These are phyloP conservation scores for Suillus subluteus DNA, from an alignment of 768 basidiomycete species.

Conservation along the genomic window DNA sequence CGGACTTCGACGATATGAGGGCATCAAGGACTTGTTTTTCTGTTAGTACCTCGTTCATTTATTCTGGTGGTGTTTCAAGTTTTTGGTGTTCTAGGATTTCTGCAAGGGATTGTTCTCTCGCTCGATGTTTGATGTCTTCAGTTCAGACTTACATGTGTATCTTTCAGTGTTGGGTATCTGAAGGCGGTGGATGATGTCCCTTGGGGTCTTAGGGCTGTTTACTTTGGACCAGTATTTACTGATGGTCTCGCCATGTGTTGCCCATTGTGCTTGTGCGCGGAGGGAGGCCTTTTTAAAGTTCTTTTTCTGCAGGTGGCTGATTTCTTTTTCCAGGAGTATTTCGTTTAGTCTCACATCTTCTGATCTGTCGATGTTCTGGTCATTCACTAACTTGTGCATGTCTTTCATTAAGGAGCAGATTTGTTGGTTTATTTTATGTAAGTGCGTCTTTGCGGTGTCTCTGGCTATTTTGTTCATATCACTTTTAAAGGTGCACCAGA, in stretches of 20 bases:
- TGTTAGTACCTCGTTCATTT: not conserved
- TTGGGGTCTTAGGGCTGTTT: rapidly evolving
- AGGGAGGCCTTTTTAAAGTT: not conserved
- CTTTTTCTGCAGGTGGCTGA: not conserved
- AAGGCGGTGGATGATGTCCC: not conserved
- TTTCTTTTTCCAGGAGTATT: not conserved
- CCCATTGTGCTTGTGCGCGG: not conserved
- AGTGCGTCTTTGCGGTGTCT: not conserved
- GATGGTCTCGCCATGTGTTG: not conserved
- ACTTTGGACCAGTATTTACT: not conserved
- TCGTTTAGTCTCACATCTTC: not conserved
- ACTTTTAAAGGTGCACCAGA: not conserved
- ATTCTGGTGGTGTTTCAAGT: not conserved
- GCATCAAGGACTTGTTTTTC: constrained; percentile 22
- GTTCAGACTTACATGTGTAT: not conserved
- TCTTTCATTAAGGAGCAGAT: not conserved
- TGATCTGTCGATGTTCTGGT: not conserved
- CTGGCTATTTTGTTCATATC: not conserved
- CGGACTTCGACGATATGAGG: constrained; percentile 18
- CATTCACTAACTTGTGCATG: not conserved
- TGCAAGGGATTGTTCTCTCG: not conserved
- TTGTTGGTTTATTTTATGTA: not conserved
- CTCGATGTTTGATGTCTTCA: too few species aligned
- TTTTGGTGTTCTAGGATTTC: not conserved
- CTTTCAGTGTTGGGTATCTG: rapidly evolving